phyloP scores from a whole-genome alignment of 2,329 filamentous ascomycete species.

The Colletotrichum phormii region DNA sequence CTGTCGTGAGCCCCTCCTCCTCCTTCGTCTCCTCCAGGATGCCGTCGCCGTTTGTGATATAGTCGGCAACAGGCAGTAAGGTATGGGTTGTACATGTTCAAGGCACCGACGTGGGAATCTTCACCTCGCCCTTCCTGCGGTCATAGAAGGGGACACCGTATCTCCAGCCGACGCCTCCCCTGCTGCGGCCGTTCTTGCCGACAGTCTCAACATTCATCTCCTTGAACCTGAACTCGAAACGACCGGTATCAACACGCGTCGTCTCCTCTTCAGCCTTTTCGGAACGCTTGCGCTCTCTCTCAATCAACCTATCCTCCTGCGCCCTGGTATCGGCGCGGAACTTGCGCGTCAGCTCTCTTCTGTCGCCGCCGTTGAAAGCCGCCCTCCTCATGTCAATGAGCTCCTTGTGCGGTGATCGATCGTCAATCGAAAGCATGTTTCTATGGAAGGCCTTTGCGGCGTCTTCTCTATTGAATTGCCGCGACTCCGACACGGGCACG shows the following conservation, averaged over 20 bases:
- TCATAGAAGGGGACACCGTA: slow-evolving; percentile 74
- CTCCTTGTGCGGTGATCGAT: slow-evolving; percentile 71
- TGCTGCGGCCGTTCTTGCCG: slow-evolving; percentile 64
- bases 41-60: neutral
- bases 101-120: slow-evolving; percentile 74
- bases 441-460: slow-evolving; percentile 74
- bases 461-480: slow-evolving; percentile 72
- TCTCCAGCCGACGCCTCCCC: slow-evolving; percentile 67
- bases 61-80: too few relatives aligned
- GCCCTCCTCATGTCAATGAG: slow-evolving; percentile 68
- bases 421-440: slow-evolving; percentile 69
- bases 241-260: slow-evolving; percentile 58
- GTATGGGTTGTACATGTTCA: slow-evolving; percentile 43
- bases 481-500: slow-evolving; percentile 71
- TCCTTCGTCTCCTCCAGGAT: neutral
- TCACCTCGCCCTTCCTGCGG: slow-evolving; percentile 71
- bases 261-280: slow-evolving; percentile 54
- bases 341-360: slow-evolving; percentile 50
- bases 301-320: slow-evolving; percentile 54
- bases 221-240: slow-evolving; percentile 74
- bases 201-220: slow-evolving; percentile 68
- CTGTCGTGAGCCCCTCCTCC: neutral
- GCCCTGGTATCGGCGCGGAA: slow-evolving; percentile 58
- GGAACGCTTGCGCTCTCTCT: slow-evolving; percentile 45
- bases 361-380: slow-evolving; percentile 50